Evolutionary conservation across 192 early-diverging fungal genomes (phyloP).

Genomic region (Coemansia sp.): DNA sequence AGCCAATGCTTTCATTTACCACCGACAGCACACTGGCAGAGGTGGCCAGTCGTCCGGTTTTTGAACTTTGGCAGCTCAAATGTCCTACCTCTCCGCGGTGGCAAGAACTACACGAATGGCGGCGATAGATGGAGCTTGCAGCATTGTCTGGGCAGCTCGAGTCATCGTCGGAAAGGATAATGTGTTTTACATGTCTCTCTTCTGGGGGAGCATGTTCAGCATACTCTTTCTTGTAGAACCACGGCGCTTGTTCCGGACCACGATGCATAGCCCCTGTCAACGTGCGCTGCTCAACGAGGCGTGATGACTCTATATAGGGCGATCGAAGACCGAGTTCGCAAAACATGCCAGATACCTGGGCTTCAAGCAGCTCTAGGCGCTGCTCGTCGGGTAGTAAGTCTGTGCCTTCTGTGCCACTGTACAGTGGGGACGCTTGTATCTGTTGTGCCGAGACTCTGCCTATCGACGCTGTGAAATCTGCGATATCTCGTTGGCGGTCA

Average conservation of each 20-base stretch:
- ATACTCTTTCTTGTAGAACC: constrained; percentile 21
- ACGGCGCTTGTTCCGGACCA: constrained; percentile 4
- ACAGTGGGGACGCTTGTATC: neutral
- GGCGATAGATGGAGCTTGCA: neutral
- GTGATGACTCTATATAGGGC: constrained; percentile 11
- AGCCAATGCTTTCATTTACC: constrained; percentile 3
- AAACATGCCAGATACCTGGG: constrained; percentile 40
- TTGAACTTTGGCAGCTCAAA: neutral
- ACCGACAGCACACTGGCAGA: constrained; percentile 8
- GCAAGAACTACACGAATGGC: neutral
- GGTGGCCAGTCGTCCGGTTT: neutral
- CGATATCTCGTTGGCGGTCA: neutral
- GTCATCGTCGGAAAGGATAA: constrained; percentile 41
- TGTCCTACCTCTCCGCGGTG: neutral
- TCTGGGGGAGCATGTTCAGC: neutral
- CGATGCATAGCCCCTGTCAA: neutral
- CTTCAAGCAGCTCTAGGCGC: constrained; percentile 25
- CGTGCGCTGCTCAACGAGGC: neutral
- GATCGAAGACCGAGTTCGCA: constrained; percentile 28
- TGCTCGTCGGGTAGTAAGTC: neutral
- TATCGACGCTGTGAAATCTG: neutral
- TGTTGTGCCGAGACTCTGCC: neutral
- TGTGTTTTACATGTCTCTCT: constrained; percentile 1
- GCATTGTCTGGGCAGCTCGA: constrained; percentile 36
- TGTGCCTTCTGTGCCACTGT: neutral